A percentile compares a stretch with the other conserved stretches of the same genome.
These are phyloP conservation scores for Spathaspora hagerdaliae DNA, from an alignment of 805 yeast species.

Conservation along the genomic window DNA sequence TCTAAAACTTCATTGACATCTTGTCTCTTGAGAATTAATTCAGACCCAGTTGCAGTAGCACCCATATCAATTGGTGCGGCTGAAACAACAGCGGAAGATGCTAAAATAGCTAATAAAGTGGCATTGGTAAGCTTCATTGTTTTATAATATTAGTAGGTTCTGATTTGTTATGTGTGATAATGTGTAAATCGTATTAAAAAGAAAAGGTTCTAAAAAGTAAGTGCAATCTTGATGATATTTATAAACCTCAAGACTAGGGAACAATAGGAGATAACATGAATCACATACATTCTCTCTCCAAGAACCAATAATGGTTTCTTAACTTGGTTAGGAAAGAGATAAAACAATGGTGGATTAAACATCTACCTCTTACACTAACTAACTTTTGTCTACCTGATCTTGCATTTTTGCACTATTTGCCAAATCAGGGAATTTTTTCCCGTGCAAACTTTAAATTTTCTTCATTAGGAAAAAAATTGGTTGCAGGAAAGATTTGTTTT, in stretches of 20 bases:
- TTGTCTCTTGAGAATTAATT: conserved; percentile 28
- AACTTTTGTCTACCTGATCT: too few species aligned
- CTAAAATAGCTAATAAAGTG: conserved; percentile 37
- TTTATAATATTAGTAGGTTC: not conserved
- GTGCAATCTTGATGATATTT: not conserved
- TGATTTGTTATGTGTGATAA: not conserved
- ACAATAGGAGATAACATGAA: too few species aligned
- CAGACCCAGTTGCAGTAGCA: conserved; percentile 14
- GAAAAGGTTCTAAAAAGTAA: not conserved
- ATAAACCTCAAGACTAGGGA: not conserved
- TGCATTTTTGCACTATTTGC: not conserved
- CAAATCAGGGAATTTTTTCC: not conserved
- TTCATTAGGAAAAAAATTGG: too few species aligned
- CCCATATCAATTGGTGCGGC: conserved; percentile 25
- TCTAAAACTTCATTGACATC: conserved; percentile 31
- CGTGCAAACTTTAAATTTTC: too few species aligned
- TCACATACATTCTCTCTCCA: too few species aligned
- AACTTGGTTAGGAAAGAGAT: not conserved
- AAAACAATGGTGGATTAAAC: too few species aligned
- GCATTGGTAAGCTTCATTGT: conserved; percentile 40
- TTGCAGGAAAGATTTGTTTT: too few species aligned
- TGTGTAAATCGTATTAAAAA: too few species aligned
- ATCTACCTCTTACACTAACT: too few species aligned
- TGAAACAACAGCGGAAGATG: conserved; percentile 30
- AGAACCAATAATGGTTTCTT: too few species aligned